A percentile compares a stretch with the other conserved stretches of the same genome.
These are phyloP conservation scores for Didymella keratinophila DNA, from an alignment of 2,329 filamentous ascomycete species.

Conservation along the genomic window DNA sequence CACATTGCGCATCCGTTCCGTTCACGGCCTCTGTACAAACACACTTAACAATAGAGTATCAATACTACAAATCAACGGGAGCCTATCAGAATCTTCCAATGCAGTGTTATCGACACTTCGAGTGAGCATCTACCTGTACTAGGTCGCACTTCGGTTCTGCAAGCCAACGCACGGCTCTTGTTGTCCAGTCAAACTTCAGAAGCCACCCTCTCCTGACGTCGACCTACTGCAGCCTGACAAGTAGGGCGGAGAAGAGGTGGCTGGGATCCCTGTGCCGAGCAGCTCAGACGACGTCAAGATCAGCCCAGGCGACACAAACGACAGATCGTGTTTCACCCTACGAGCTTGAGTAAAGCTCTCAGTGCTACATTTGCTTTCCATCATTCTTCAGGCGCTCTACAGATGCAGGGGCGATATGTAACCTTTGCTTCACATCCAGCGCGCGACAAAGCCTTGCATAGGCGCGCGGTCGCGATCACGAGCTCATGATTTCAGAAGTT, in stretches of 20 bases:
- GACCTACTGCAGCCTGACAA: constrained; percentile 38
- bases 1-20: constrained; percentile 27
- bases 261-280: constrained; percentile 27
- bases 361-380: constrained; percentile 30
- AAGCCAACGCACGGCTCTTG: constrained; percentile 34
- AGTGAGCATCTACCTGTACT: constrained; percentile 27
- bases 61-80: constrained; percentile 36
- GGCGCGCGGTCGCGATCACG: constrained; percentile 13
- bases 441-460: constrained; percentile 22
- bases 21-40: constrained; percentile 52
- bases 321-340: constrained; percentile 43
- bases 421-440: constrained; percentile 25
- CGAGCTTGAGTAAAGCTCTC: constrained; percentile 23
- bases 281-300: constrained; percentile 26
- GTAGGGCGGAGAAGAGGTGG: constrained; percentile 29
- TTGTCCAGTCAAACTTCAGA: constrained; percentile 36
- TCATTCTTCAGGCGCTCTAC: constrained; percentile 1
- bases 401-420: constrained; percentile 36
- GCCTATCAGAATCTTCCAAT: constrained; percentile 28
- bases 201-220: constrained; percentile 28
- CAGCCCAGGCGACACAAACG: constrained; percentile 38
- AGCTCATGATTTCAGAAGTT: constrained; percentile 8
- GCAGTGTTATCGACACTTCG: constrained; percentile 4
- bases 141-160: constrained; percentile 38
- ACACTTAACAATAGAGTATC: constrained; percentile 45